phyloP scores from a whole-genome alignment of 352 stramenopile genomes.

The Pythium periplocum region DNA sequence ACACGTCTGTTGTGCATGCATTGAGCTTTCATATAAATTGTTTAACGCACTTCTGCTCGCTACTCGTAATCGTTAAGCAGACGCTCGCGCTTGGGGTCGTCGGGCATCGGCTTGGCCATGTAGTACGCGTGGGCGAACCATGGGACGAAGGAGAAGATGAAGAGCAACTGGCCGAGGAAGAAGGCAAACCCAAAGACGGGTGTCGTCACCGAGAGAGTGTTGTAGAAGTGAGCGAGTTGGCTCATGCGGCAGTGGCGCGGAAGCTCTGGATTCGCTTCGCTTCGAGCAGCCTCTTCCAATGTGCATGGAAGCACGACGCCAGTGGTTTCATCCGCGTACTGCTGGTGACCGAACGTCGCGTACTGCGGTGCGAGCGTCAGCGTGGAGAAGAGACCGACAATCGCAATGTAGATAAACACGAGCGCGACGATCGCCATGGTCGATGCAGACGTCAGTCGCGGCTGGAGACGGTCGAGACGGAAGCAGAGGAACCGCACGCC shows the following conservation, averaged over 20 bases:
- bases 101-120: slow-evolving; percentile 54
- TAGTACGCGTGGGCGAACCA: slow-evolving; percentile 72
- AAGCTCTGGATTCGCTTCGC: slow-evolving; percentile 19
- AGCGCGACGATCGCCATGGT: slow-evolving; percentile 78
- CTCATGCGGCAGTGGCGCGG: slow-evolving; percentile 60
- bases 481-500: slow-evolving; percentile 78
- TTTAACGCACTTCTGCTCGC: no score
- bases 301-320: slow-evolving; percentile 53
- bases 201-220: slow-evolving; percentile 59
- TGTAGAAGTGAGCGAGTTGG: slow-evolving; percentile 79
- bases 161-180: slow-evolving; percentile 68
- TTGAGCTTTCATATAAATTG: no score
- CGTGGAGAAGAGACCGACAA: slow-evolving; percentile 76
- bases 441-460: slow-evolving; percentile 59
- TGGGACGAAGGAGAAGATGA: slow-evolving; percentile 69
- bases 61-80: slow-evolving; percentile 53
- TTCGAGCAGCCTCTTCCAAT: slow-evolving; percentile 54
- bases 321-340: slow-evolving; percentile 37
- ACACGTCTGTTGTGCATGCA: no score
- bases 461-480: slow-evolving; percentile 63
- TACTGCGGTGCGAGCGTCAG: slow-evolving; percentile 83
- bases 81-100: slow-evolving; percentile 69
- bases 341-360: slow-evolving; percentile 79
- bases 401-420: slow-evolving; percentile 75
- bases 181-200: slow-evolving; percentile 73